Evolutionary conservation across 2,329 filamentous ascomycete species (phyloP), one percentile per base, ranked within the genome.

Genomic region (Neonectria faginata): DNA sequence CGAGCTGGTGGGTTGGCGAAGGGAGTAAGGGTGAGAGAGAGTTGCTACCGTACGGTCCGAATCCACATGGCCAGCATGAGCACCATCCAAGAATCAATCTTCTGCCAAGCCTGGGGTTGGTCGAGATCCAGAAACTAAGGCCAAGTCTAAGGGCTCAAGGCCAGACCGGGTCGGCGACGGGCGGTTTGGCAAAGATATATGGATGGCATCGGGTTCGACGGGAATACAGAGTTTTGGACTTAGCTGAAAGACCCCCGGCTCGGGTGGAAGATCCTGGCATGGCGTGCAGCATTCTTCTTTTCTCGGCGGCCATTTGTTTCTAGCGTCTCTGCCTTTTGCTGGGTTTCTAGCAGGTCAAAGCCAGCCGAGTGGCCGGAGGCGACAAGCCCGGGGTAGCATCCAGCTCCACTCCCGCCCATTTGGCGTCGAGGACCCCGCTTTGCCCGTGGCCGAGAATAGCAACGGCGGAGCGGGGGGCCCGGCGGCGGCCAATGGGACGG

Each of bases 21-120:
- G 45, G 45, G 29, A 8, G 48, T 42, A 48, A 41, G 56, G 56
- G 14, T 47, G 31, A 6, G 39, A 14, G 39, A 45, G 57, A 60
- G 57, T 36, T 31, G 22, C 50, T 54, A 54, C 52, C 41, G 56
- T 29, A 51, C 27, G 18, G 57, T 52, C 27, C 48, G 51, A 53
- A 60, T 60, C 57, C 42, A 60, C 57, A 60, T 60, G 57, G 57
- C 57, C 57, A 60, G 57, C 57, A 54, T 60, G 57, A 18, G 36
- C 18, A 41, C 51, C 51, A 22, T 52, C 18, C 41, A 60, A 45
- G 47, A 60, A 16, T 53, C 14, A 11, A 20, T 20, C 8, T 42
- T 54, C n/a, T 47, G 31, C 57, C 57, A 39, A 53, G 51, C 57
- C 50, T 42, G 39, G 39, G 8, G 7, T 31, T 25, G 41, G 41